Conservation (phyloP, 208 protist species). For the Trypanosoma scelopori region DNA sequence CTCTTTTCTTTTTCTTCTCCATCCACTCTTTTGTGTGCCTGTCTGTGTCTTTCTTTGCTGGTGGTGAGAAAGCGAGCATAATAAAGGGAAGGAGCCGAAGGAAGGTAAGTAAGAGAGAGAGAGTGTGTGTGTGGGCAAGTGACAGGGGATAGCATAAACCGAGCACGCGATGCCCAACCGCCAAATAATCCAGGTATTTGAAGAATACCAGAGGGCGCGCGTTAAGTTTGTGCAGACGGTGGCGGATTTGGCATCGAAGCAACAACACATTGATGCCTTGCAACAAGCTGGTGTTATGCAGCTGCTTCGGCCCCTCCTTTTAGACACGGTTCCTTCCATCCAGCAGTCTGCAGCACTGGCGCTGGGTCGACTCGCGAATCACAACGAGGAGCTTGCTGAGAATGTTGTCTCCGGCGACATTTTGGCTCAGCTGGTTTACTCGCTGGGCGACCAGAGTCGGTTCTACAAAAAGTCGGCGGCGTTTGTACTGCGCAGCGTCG, state of each 20-base stretch:
- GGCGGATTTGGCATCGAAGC: constrained; percentile 94
- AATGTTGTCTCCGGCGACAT: constrained; percentile 97
- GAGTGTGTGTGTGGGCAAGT: not conserved
- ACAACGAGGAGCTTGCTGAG: constrained; percentile 97
- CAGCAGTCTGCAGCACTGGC: constrained; percentile 98
- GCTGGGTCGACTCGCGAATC: constrained; percentile 97
- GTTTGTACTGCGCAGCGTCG: constrained; percentile 97
- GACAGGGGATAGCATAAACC: not conserved
- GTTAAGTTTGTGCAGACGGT: constrained; percentile 97
- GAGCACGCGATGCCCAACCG: constrained; percentile 66
- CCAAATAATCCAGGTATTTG: constrained; percentile 95
- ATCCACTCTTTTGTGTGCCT: constrained; percentile 15
- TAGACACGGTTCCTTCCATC: constrained; percentile 97
- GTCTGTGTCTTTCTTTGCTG: constrained; percentile 20
- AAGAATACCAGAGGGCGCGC: constrained; percentile 96
- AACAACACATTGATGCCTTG: constrained; percentile 96
- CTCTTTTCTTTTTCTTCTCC: constrained; percentile 17
- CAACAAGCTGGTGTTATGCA: constrained; percentile 96
- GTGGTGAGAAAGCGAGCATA: not conserved
- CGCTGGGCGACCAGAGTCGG: constrained; percentile 95
- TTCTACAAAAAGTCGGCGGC: constrained; percentile 98
- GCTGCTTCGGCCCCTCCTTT: constrained; percentile 95
- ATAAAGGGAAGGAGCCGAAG: not conserved
- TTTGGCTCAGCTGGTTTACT: constrained; percentile 97
- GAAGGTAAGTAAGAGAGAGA: constrained; percentile 6